Percentiles rank a stretch among this genome's conserved stretches.
phyloP scores from a whole-genome alignment of 768 basidiomycete species.

The Boletus sp. region DNA sequence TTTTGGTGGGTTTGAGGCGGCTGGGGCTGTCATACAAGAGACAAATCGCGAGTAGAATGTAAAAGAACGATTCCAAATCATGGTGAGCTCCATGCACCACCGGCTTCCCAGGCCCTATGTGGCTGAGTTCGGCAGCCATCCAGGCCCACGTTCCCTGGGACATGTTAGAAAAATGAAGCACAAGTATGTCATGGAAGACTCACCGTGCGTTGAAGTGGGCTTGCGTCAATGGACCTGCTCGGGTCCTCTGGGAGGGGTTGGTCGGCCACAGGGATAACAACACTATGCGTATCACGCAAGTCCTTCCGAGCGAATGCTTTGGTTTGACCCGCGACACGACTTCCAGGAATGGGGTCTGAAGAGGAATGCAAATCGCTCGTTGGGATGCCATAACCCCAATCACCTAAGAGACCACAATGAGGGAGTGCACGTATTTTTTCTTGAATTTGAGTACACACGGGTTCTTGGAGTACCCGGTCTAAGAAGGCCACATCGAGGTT shows the following conservation, averaged over 20 bases:
- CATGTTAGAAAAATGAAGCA: neutral
- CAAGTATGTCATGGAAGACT: neutral
- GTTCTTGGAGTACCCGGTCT: neutral
- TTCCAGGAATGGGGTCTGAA: neutral
- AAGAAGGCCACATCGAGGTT: neutral
- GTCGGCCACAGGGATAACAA: neutral
- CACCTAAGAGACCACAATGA: neutral
- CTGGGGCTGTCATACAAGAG: constrained; percentile 2
- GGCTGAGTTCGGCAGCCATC: constrained; percentile 7
- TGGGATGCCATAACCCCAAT: constrained; percentile 7
- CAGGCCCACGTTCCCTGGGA: constrained; percentile 1
- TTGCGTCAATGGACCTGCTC: neutral
- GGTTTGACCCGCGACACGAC: neutral
- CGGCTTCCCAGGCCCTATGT: neutral
- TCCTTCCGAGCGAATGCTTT: neutral
- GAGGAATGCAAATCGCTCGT: neutral
- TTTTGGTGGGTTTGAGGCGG: neutral
- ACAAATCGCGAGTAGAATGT: constrained; percentile 5
- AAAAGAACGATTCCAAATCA: constrained; percentile 12
- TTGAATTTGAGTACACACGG: neutral
- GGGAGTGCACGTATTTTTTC: neutral
- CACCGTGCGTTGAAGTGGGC: neutral
- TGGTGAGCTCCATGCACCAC: neutral
- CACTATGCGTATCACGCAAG: neutral
- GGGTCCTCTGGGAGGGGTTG: neutral